Evolutionary conservation across 495 filamentous ascomycete species (phyloP).

Genomic region (Eremomyces bilateralis): DNA sequence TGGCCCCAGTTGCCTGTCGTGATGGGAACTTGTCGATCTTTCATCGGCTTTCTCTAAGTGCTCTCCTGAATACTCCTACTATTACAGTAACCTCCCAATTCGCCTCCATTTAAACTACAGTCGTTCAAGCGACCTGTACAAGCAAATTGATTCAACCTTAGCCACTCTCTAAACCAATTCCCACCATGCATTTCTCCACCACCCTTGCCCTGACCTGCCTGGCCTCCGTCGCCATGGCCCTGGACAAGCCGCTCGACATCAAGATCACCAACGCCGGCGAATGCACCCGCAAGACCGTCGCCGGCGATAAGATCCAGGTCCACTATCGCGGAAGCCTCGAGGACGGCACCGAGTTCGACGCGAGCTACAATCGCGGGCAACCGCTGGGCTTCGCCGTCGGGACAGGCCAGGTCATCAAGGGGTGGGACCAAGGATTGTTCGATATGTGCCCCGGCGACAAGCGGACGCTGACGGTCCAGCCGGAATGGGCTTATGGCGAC

Average conservation of each 20-base stretch:
- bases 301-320: slow-evolving; percentile 21
- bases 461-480: slow-evolving; percentile 22
- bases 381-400: slow-evolving; percentile 22
- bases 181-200: too few species aligned
- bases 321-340: slow-evolving; percentile 25
- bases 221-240: background rate
- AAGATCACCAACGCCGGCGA: slow-evolving; percentile 15
- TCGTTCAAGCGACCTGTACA: too few species aligned
- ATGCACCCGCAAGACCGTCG: slow-evolving; percentile 19
- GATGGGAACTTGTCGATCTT: too few species aligned
- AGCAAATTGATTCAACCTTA: too few species aligned
- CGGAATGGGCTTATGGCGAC: slow-evolving; percentile 19
- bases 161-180: too few species aligned
- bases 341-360: slow-evolving; percentile 21
- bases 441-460: slow-evolving; percentile 25
- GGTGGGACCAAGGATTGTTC: slow-evolving; percentile 22
- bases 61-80: too few species aligned
- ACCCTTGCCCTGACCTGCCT: background rate
- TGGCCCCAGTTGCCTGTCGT: too few species aligned
- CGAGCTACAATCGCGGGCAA: slow-evolving; percentile 22
- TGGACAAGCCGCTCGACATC: slow-evolving; percentile 15
- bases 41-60: too few species aligned
- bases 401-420: slow-evolving; percentile 25
- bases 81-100: too few species aligned
- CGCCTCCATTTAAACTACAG: too few species aligned